Base-by-base conservation (phyloP, 2,329 filamentous ascomycete genomes). In the Trichoderma sp. region DNA sequence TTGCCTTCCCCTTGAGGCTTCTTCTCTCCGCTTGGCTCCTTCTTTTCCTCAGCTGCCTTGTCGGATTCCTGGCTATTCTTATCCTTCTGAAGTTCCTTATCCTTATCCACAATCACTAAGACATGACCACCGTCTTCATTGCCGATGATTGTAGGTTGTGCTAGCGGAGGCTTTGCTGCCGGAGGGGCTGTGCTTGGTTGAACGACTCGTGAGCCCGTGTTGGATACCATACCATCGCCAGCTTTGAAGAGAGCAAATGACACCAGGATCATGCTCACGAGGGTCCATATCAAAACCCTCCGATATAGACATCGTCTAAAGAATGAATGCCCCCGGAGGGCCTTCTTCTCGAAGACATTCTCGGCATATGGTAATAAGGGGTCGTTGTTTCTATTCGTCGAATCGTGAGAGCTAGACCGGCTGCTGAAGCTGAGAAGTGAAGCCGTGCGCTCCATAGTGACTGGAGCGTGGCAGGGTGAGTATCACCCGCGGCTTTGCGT, bases 231-330 rank as follows among this genome's bases (percentile, higher is more conserved):
- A 15, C 72, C 70, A 57, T 74, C 67, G 48, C 71, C 68, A 12
- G 72, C 67, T 19, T 74, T 78, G 67, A 79, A 78, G 5, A 83
- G 69, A 2, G 77, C 69, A 44, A 83, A 50, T 5, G 75, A 76
- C 10, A 82, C 70, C 21, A 85, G 71, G 43, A 77, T 67, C 55
- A 81, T 72, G 57, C 79, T 71, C 15, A 78, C 73, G n/a, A 80
- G 66, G 6, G 76, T 76, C 83, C 83, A 85, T 71, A 83, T 74
- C 50, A 85, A 73, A 21, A 85, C 77, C 63, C 83, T 78, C 47
- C 82, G 79, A 69, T 85, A 85, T 43, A 85, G 75, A 69, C 80
- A 83, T 69, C 83, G 80, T 15, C 82, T 76, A n/a, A 86, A 71
- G 14, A 85, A 68, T 7, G 80, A 74, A 67, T 78, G 79, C 24